Conservation (phyloP, 169 alveolate species). For the Prorocentrum cordatum region DNA sequence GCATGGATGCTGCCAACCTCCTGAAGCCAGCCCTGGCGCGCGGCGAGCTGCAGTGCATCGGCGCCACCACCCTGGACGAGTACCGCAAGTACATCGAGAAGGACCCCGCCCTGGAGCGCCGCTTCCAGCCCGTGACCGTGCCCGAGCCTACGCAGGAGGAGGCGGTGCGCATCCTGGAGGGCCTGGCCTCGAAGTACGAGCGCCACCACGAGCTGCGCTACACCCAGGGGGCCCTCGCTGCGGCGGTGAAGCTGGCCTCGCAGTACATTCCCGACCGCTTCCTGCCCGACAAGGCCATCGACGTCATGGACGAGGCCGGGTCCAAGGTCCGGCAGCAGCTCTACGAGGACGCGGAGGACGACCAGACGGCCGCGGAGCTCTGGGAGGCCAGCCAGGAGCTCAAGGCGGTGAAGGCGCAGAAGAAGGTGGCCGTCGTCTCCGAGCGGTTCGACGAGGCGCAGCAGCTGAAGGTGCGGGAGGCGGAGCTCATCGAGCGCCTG, state of each 20-base stretch:
- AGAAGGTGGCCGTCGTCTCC: background rate
- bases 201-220: conserved; percentile 12
- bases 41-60: conserved; percentile 78
- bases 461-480: background rate
- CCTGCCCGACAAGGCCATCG: conserved; percentile 79
- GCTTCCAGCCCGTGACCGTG: conserved; percentile 79
- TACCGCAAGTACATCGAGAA: conserved; percentile 84
- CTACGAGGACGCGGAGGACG: conserved; percentile 15
- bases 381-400: no score
- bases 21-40: conserved; percentile 77
- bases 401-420: background rate
- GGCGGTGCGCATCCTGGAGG: conserved; percentile 68
- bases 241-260: background rate
- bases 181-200: conserved; percentile 19
- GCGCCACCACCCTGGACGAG: conserved; percentile 87
- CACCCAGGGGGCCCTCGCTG: conserved; percentile 7
- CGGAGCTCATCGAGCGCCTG: conserved; percentile 40
- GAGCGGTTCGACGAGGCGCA: background rate
- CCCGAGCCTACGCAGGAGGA: background rate
- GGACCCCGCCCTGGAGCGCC: conserved; percentile 85
- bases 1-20: conserved; percentile 81
- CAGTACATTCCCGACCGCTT: conserved; percentile 76
- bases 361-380: no score
- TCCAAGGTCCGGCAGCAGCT: conserved; percentile 58
- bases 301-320: conserved; percentile 72